phyloP scores from a whole-genome alignment of 2,329 filamentous ascomycete genomes.

The Setomelanomma holmii region DNA sequence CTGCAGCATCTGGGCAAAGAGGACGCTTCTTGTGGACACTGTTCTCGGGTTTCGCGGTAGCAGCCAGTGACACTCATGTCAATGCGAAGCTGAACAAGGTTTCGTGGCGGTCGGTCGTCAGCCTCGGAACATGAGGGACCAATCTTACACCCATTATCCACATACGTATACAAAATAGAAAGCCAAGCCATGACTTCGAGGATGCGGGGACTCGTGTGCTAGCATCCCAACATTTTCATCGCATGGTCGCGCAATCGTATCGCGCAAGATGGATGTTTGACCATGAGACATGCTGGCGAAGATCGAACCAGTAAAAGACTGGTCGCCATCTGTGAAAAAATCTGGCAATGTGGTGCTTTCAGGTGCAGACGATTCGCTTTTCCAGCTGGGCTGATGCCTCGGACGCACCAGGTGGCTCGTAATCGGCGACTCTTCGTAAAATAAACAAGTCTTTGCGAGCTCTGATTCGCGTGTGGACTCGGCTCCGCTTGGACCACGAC shows the following conservation, averaged over 20 bases:
- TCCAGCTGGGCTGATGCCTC: conserved; percentile 23
- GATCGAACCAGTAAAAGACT: conserved; percentile 7
- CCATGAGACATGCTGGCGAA: conserved; percentile 19
- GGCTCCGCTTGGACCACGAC: conserved; percentile 30
- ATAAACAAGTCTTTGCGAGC: conserved; percentile 33
- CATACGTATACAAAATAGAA: conserved; percentile 26
- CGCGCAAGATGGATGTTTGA: conserved; percentile 21
- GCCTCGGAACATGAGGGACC: conserved; percentile 37
- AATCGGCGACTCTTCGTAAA: conserved; percentile 36
- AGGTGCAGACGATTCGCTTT: conserved; percentile 22
- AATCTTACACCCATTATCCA: conserved; percentile 41
- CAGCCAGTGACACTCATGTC: not conserved
- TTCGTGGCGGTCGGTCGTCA: conserved; percentile 32
- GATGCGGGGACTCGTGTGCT: conserved; percentile 22
- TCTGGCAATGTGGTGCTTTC: conserved; percentile 11
- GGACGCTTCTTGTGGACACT: not conserved
- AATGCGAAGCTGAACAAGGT: conserved; percentile 19
- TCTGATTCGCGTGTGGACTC: conserved; percentile 36
- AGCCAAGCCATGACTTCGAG: conserved; percentile 24
- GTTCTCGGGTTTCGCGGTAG: not conserved
- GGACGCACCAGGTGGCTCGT: conserved; percentile 30
- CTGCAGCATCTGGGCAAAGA: not conserved
- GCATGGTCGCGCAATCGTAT: conserved; percentile 15
- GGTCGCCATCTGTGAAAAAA: conserved; percentile 15
- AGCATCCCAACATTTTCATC: conserved; percentile 28